Base-by-base conservation (phyloP, 441 rosid genomes). In the Erodium trifolium region DNA sequence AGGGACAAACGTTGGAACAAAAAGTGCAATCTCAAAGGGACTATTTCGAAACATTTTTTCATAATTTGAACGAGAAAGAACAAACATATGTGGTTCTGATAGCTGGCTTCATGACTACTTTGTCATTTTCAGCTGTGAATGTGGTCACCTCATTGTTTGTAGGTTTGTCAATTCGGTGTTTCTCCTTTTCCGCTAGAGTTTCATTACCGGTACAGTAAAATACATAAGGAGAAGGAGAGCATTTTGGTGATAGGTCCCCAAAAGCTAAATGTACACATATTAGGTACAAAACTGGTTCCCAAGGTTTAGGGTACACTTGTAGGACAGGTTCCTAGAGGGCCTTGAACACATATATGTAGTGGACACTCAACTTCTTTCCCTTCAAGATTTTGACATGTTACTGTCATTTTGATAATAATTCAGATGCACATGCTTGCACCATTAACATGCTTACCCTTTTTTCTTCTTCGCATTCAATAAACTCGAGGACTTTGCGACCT, bases 61-160 rank as follows among this genome's bases (percentile, higher is more conserved):
- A 11, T 45, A 45, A 45, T 45, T 10, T 45, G 51, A 12, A 1
- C 3, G 12, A 2, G 51, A 53, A 53, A n/a, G 60, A 53, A 53
- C 17, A n/a, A n/a, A 53, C 18, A 53, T 53, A 14, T 14, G 18
- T 53, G 60, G 19, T 12, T 45, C 18, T 14, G 60, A 14, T 53
- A 53, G 60, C 19, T 53, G 60, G 19, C 60, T 7, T 53, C 60
- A 53, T 51, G 57, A 49, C 12, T 51, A 10, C 14, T 51, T n/a
- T 51, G 59, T 51, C 59, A 51, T n/a, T 51, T 18, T 51, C 59
- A 51, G 49, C 49, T 43, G 49, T 43, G 51, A 45, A 45, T 45
- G 51, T 45, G 51, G 51, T 45, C 51, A 45, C 51, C 11, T 45
- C 51, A 45, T 12, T 45, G 51, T 10, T 43, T 49, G 18, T 53